Base-by-base conservation (phyloP, 2,329 filamentous ascomycete genomes). In the Hortaea werneckii region DNA sequence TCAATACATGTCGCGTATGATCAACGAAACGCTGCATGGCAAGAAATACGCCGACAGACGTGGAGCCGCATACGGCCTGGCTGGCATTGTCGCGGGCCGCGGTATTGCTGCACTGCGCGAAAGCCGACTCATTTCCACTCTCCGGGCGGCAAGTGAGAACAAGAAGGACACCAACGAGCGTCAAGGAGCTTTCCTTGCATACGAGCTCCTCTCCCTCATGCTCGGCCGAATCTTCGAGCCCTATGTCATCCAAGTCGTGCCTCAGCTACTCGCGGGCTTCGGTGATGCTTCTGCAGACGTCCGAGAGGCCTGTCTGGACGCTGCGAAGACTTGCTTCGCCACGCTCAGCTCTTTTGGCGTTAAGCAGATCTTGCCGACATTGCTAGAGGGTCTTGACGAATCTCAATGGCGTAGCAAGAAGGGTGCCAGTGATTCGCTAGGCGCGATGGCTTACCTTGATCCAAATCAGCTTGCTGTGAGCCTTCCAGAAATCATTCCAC, bases 321-420 rank as follows among this genome's bases (percentile, higher is more conserved):
- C 92, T 32, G 85, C 92, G 42, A 96, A 95, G 69, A 85, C 88
- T 8, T 95, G 87, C 65, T 98, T 98, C 66, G 83, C 87, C 5
- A 89, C 82, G 56, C 70, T 98, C 46, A 96, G 88, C 67, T 96
- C 92, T 0, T 98, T 86, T 58, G 92, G 92, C 65, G 94, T 98
- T 48, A 94, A 95, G 69, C 78, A 92, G 61, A 89, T 98, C 52
- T 73, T 98, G 53, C 92, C 92, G 3, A 95, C 86, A 9, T 77
- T 98, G 6, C 77, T 98, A 2, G 82, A 92, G 53, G 92, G 94
- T 47, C 78, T 98, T 7, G 89, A 96, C 53, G 92, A 98, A 53
- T 80, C 86, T 44, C 90, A 96, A 65, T 98, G 92, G 92, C 84
- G 92, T 60, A 96, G 88, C 70, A 96, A 98, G 69, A 95, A 94